Conservation (phyloP, 371 early-diverging fungal genomes). For the Fennellomyces sp. region DNA sequence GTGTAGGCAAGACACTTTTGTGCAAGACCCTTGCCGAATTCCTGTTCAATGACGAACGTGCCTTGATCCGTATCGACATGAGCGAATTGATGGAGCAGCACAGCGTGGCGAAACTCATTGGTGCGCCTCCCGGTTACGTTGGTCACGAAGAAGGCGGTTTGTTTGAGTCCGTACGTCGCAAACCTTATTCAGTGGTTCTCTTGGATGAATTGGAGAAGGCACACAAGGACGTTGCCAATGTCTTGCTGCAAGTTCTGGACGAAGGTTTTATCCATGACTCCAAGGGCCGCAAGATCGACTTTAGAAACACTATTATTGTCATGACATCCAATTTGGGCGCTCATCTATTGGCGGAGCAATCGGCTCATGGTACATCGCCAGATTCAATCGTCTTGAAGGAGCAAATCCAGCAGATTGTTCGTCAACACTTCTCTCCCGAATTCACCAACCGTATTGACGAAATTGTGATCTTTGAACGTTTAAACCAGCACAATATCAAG, state of each 20-base stretch:
- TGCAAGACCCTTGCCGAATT: conserved; percentile 89
- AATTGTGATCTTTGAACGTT: conserved; percentile 82
- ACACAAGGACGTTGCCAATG: conserved; percentile 78
- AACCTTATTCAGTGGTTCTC: conserved; percentile 87
- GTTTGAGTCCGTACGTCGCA: conserved; percentile 89
- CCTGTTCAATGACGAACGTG: conserved; percentile 85
- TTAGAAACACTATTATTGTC: conserved; percentile 91
- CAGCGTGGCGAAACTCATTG: conserved; percentile 86
- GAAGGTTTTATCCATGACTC: conserved; percentile 91
- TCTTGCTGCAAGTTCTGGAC: conserved; percentile 87
- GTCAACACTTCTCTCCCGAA: conserved; percentile 87
- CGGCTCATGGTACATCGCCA: conserved; percentile 10
- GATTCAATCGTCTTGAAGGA: conserved; percentile 55
- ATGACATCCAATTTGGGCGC: conserved; percentile 89
- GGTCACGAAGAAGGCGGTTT: conserved; percentile 87
- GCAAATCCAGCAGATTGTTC: conserved; percentile 68
- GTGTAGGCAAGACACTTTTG: conserved; percentile 84
- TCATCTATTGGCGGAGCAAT: conserved; percentile 49
- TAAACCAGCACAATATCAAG: conserved; percentile 70
- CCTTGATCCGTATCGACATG: conserved; percentile 92
- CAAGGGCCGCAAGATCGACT: conserved; percentile 85
- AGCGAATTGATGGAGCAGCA: conserved; percentile 86
- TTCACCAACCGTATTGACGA: conserved; percentile 93
- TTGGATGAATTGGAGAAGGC: conserved; percentile 96
- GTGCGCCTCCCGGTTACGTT: conserved; percentile 92